Evolutionary conservation across 345 rosid species (phyloP).

Genomic region (Abelmoschus esculentus): DNA sequence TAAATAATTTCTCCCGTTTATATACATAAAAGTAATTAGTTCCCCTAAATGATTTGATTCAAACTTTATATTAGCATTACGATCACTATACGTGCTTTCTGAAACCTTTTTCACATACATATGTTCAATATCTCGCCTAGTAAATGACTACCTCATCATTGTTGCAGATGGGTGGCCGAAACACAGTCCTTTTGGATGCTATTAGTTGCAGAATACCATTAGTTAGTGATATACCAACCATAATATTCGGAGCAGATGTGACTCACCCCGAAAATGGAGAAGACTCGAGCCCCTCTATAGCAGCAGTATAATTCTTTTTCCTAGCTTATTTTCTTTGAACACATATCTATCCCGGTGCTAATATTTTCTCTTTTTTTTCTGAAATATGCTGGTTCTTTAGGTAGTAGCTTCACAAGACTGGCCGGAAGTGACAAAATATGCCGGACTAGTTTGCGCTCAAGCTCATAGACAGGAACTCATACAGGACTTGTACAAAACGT

Average conservation of each 20-base stretch:
- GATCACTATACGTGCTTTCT: not conserved
- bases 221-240: constrained; percentile 97
- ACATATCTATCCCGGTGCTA: not conserved
- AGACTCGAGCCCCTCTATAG: constrained; percentile 98
- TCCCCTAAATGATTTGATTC: not conserved
- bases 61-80: not conserved
- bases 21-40: not conserved
- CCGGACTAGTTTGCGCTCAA: constrained; percentile 98
- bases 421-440: constrained; percentile 99
- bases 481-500: constrained; percentile 95
- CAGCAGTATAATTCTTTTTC: constrained; percentile 53
- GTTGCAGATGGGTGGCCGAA: constrained; percentile 98
- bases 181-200: constrained; percentile 95
- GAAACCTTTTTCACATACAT: not conserved
- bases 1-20: constrained; percentile 6
- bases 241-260: constrained; percentile 98
- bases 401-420: constrained; percentile 99
- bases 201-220: constrained; percentile 94
- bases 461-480: constrained; percentile 99
- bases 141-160: constrained; percentile 4
- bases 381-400: constrained; percentile 30
- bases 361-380: constrained; percentile 4
- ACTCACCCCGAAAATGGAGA: constrained; percentile 99
- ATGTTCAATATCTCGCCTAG: not conserved
- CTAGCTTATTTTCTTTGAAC: not conserved